Conservation (phyloP, 2,329 filamentous ascomycete species). For the Gnomoniopsis sp. region DNA sequence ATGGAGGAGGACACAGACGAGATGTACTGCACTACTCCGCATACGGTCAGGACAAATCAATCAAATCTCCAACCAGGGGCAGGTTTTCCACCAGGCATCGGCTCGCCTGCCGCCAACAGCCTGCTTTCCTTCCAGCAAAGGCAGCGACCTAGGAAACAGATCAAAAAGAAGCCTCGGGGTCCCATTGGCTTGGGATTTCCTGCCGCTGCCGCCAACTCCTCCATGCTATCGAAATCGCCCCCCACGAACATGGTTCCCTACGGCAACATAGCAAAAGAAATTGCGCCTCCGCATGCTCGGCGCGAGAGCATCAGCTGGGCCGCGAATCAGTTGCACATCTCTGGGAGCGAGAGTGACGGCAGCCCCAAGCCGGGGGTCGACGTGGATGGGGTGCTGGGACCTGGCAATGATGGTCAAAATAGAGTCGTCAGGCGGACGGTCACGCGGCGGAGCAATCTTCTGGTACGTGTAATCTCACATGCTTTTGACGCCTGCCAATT, state of each 20-base stretch:
- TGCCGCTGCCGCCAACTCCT: slow-evolving; percentile 32
- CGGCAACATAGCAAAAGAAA: slow-evolving; percentile 33
- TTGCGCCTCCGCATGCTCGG: slow-evolving; percentile 49
- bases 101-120: slow-evolving; percentile 69
- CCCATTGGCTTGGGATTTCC: slow-evolving; percentile 50
- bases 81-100: slow-evolving; percentile 44
- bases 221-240: slow-evolving; percentile 66
- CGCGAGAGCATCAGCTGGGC: slow-evolving; percentile 89
- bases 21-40: slow-evolving; percentile 77
- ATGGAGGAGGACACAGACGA: slow-evolving; percentile 77
- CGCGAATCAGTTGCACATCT: slow-evolving; percentile 82
- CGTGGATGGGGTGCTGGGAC: slow-evolving; percentile 39
- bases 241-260: slow-evolving; percentile 41
- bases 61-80: slow-evolving; percentile 6
- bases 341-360: slow-evolving; percentile 77
- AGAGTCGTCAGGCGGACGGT: slow-evolving; percentile 81
- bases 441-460: slow-evolving; percentile 80
- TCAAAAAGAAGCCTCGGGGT: slow-evolving; percentile 49
- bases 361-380: slow-evolving; percentile 47
- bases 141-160: slow-evolving; percentile 67
- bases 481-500: neutral
- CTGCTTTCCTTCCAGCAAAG: slow-evolving; percentile 81
- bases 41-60: slow-evolving; percentile 59
- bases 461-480: slow-evolving; percentile 54
- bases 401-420: slow-evolving; percentile 56